Conservation (phyloP, 768 basidiomycete genomes). For the Russula griseocarnosa region DNA sequence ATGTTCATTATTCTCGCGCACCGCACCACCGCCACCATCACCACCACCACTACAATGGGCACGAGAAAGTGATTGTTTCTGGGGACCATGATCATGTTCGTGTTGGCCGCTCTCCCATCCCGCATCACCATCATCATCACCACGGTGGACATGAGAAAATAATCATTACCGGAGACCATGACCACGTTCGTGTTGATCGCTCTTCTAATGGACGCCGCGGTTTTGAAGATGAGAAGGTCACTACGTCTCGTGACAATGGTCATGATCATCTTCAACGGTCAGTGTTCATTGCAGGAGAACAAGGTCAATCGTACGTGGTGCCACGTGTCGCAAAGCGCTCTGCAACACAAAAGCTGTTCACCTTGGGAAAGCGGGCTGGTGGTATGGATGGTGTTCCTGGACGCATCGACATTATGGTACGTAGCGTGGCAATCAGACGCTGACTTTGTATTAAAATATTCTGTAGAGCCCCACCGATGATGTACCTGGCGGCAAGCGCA, state of each 20-base stretch:
- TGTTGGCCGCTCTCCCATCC: constrained; percentile 9
- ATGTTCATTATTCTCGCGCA: constrained; percentile 5
- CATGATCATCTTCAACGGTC: constrained; percentile 28
- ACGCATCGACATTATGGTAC: constrained; percentile 47
- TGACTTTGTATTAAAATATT: background rate
- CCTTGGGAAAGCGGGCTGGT: constrained; percentile 15
- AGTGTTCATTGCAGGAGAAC: constrained; percentile 26
- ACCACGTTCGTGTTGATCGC: constrained; percentile 22
- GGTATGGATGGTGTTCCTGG: constrained; percentile 37
- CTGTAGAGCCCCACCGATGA: constrained; percentile 37
- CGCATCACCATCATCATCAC: constrained; percentile 13
- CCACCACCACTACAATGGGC: too few species aligned
- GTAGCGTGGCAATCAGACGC: constrained; percentile 28
- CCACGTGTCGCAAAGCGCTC: constrained; percentile 24
- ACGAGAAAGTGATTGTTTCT: constrained; percentile 17
- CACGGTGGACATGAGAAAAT: constrained; percentile 11
- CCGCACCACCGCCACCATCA: constrained; percentile 20
- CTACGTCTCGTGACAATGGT: constrained; percentile 30
- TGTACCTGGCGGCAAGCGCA: constrained; percentile 35
- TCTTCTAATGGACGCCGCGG: constrained; percentile 1
- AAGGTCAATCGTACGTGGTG: constrained; percentile 27
- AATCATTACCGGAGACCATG: constrained; percentile 21
- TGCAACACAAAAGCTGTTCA: constrained; percentile 20
- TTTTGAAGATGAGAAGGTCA: constrained; percentile 29
- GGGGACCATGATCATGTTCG: constrained; percentile 25